A percentile compares a stretch with the other conserved stretches of the same genome.
Evolutionary conservation across 352 stramenopile genomes (phyloP).

Genomic region (Globisporangium irregulare): DNA sequence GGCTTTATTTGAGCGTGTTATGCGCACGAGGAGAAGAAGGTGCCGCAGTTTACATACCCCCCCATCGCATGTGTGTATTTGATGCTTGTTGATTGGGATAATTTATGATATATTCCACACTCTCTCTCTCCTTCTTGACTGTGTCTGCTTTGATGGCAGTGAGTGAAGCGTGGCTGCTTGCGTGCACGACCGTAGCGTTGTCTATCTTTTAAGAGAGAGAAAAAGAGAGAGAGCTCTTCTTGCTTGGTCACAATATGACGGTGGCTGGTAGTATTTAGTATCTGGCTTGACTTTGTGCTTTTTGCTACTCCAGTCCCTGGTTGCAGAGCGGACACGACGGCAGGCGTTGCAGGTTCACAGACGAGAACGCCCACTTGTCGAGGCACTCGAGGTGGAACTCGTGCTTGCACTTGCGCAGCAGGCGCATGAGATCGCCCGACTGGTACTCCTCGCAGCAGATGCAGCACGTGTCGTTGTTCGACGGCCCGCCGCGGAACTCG

Average conservation of each 20-base stretch:
- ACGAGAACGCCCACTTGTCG: conserved; percentile 86
- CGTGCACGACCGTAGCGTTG: conserved; percentile 1
- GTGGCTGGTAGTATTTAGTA: not conserved
- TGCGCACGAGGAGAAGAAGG: not conserved
- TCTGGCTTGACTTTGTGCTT: not conserved
- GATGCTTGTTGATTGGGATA: not conserved
- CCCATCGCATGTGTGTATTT: not conserved
- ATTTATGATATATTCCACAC: not conserved
- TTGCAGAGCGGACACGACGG: conserved; percentile 84
- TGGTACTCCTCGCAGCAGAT: conserved; percentile 88
- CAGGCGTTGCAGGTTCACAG: conserved; percentile 57
- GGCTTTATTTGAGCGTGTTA: not conserved
- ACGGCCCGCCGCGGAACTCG: conserved; percentile 69
- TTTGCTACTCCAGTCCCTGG: conserved; percentile 61
- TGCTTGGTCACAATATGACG: not conserved
- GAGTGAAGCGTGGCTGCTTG: not conserved
- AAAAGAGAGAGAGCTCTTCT: not conserved
- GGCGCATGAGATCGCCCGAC: conserved; percentile 68
- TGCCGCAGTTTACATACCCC: not conserved
- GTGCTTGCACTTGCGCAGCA: conserved; percentile 83
- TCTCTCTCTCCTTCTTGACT: not conserved
- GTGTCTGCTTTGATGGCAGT: not conserved
- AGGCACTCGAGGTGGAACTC: conserved; percentile 88
- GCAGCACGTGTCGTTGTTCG: conserved; percentile 84
- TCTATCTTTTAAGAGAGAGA: not conserved